A percentile compares a stretch with the other conserved stretches of the same genome.
Evolutionary conservation across 768 basidiomycete genomes (phyloP).

Genomic region (Strobilomyces confusus): DNA sequence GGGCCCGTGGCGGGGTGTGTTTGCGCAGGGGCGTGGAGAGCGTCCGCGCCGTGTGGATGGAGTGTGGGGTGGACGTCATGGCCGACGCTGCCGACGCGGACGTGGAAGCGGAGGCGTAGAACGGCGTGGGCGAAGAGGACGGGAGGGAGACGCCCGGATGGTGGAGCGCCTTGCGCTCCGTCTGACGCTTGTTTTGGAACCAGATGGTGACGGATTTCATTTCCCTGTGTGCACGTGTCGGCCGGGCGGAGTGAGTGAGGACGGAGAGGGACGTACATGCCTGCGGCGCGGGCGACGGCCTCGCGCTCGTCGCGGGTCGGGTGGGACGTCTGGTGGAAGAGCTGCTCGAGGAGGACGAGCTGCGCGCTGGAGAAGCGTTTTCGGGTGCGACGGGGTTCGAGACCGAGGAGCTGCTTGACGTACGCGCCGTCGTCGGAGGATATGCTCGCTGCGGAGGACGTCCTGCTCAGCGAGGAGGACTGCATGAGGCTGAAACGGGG

Average conservation of each 20-base stretch:
- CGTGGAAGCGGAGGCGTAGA: conserved; percentile 20
- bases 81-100: conserved; percentile 16
- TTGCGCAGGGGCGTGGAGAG: conserved; percentile 28
- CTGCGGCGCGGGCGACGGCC: conserved; percentile 51
- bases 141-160: conserved; percentile 19
- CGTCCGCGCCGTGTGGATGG: conserved; percentile 31
- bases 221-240: conserved; percentile 24
- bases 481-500: conserved; percentile 13
- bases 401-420: neutral
- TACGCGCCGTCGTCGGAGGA: conserved; percentile 42
- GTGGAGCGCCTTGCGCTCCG: conserved; percentile 53
- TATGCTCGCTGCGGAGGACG: conserved; percentile 53
- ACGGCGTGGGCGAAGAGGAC: conserved; percentile 15
- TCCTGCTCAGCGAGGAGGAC: conserved; percentile 42
- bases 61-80: conserved; percentile 18
- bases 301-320: conserved; percentile 75
- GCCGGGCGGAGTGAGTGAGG: neutral
- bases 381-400: conserved; percentile 49
- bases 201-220: conserved; percentile 35
- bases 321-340: conserved; percentile 69
- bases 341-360: conserved; percentile 67
- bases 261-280: conserved; percentile 47
- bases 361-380: conserved; percentile 67
- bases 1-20: conserved; percentile 27
- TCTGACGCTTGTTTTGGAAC: conserved; percentile 35